Evolutionary conservation across 495 filamentous ascomycete species (phyloP).

Genomic region (Hypoxylon perforatum): DNA sequence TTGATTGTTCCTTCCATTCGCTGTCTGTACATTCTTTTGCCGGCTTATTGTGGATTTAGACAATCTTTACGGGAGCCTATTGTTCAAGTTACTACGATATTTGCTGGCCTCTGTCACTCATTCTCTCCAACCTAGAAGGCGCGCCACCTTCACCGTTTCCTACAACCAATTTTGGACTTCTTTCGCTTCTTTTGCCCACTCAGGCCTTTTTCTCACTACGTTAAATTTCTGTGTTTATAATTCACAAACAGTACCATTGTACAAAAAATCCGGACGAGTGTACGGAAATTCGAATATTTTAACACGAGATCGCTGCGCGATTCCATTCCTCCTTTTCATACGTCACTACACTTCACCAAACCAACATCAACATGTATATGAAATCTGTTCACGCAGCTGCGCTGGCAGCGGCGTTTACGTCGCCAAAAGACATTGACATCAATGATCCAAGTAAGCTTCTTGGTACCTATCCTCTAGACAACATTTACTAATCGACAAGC

Average conservation of each 20-base stretch:
- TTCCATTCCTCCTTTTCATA: slow-evolving; percentile 18
- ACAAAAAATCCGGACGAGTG: slow-evolving; percentile 18
- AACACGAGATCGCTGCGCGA: slow-evolving; percentile 27
- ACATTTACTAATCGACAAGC: slow-evolving; percentile 6
- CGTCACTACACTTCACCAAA: background rate
- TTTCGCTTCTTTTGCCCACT: slow-evolving; percentile 19
- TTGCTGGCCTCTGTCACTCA: slow-evolving; percentile 15
- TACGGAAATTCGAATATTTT: slow-evolving; percentile 31
- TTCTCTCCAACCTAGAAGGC: slow-evolving; percentile 18
- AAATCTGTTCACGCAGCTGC: slow-evolving; percentile 47
- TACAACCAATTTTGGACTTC: slow-evolving; percentile 5
- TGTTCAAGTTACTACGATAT: slow-evolving; percentile 11
- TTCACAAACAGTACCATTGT: slow-evolving; percentile 11
- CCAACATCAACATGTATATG: slow-evolving; percentile 35
- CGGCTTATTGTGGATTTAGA: slow-evolving; percentile 18
- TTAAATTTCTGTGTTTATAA: slow-evolving; percentile 16
- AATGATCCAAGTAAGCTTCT: slow-evolving; percentile 51
- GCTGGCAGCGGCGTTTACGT: slow-evolving; percentile 43
- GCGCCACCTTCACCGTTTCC: slow-evolving; percentile 3
- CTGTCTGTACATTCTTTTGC: slow-evolving; percentile 20
- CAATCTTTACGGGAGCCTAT: slow-evolving; percentile 19
- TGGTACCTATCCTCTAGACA: background rate
- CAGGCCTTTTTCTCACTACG: background rate
- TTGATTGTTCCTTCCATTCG: slow-evolving; percentile 33
- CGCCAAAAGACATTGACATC: slow-evolving; percentile 57